These are phyloP conservation scores for Trametes versicolor DNA, from an alignment of 1,284 basidiomycete species.

Conservation along the genomic window DNA sequence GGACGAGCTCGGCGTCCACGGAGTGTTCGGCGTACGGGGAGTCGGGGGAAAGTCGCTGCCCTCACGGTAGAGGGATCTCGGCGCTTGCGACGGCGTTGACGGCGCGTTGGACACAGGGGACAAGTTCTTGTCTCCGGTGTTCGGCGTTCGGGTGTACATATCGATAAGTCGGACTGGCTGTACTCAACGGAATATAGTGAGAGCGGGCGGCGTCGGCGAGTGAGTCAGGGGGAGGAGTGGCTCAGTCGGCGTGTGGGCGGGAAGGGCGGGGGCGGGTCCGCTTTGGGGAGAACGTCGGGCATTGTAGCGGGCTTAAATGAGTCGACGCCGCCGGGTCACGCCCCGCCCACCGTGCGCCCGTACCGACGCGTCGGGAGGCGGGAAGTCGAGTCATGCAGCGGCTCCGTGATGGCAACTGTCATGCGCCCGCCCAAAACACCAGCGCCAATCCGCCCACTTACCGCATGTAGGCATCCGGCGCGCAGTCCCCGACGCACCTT, in stretches of 20 bases:
- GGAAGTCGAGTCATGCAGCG: constrained; percentile 34
- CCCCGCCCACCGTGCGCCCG: constrained; percentile 25
- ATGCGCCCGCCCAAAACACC: constrained; percentile 5
- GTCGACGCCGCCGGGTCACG: constrained; percentile 21
- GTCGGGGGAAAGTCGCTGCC: constrained; percentile 21
- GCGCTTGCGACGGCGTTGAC: constrained; percentile 28
- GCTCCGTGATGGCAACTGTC: constrained; percentile 31
- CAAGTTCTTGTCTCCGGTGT: constrained; percentile 18
- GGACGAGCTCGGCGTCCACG: constrained; percentile 16
- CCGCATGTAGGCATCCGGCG: constrained; percentile 17
- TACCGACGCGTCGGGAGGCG: constrained; percentile 32
- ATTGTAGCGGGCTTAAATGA: constrained; percentile 27
- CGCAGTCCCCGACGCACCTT: constrained; percentile 7
- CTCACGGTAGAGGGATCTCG: constrained; percentile 14
- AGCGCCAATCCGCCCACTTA: constrained; percentile 24
- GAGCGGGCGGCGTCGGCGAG: constrained; percentile 2
- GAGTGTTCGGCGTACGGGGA: constrained; percentile 17
- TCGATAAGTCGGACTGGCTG: constrained; percentile 2
- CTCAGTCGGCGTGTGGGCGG: constrained; percentile 22
- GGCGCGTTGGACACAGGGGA: constrained; percentile 20
- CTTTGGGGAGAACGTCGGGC: constrained; percentile 25
- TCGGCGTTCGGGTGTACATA: constrained; percentile 32
- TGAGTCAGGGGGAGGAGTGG: constrained; percentile 3
- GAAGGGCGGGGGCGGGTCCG: constrained; percentile 22
- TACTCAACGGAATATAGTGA: neutral